phyloP scores from a whole-genome alignment of 1,284 basidiomycete species.

The Ceratobasidium sp. region DNA sequence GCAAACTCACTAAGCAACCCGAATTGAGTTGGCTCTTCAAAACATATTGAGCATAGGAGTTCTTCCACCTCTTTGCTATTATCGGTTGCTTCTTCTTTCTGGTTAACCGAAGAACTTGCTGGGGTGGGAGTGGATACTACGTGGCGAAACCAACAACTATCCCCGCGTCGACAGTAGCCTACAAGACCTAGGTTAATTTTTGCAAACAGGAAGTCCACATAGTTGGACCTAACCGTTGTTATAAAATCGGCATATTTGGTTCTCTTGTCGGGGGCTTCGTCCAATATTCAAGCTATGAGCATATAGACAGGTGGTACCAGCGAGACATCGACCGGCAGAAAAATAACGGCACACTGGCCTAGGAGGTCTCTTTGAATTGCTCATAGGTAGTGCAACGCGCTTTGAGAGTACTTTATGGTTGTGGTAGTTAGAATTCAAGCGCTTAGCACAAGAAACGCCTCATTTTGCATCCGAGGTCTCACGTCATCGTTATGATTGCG shows the following conservation, averaged over 20 bases:
- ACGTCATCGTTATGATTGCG: not conserved
- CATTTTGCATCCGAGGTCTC: not conserved
- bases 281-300: constrained; percentile 27
- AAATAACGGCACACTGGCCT: constrained; percentile 44
- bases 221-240: constrained; percentile 25
- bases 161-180: constrained; percentile 47
- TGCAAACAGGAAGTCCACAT: not conserved
- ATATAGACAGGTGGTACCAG: constrained; percentile 40
- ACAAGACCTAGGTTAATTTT: not conserved
- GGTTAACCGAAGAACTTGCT: constrained; percentile 2
- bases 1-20: constrained; percentile 48
- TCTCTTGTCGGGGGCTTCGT: constrained; percentile 41
- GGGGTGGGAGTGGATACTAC: not conserved
- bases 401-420: not conserved
- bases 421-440: not conserved
- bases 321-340: constrained; percentile 40
- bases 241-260: constrained; percentile 44
- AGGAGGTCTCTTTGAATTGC: constrained; percentile 10
- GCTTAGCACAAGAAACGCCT: constrained; percentile 34
- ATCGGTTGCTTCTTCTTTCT: constrained; percentile 12
- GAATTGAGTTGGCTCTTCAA: constrained; percentile 48
- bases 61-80: constrained; percentile 44
- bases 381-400: not conserved
- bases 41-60: constrained; percentile 49
- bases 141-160: constrained; percentile 47